Evolutionary conservation across 208 protist genomes (phyloP).

Genomic region (Angomonas ambiguus): DNA sequence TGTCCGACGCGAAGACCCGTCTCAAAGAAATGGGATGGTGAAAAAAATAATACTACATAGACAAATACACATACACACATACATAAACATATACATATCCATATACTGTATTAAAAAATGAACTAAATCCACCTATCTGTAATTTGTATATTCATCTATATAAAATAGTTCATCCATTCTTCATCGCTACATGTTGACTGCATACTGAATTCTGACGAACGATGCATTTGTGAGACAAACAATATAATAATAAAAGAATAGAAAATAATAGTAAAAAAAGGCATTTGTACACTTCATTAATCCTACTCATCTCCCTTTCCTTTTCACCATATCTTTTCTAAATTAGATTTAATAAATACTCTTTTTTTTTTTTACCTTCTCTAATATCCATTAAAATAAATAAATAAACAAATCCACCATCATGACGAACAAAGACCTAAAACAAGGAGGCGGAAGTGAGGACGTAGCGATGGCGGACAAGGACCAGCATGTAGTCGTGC

Average conservation of each 20-base stretch:
- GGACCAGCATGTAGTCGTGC: neutral
- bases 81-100: too few species aligned
- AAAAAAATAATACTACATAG: neutral
- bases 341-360: neutral
- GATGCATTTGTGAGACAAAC: too few species aligned
- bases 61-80: neutral
- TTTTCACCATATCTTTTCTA: neutral
- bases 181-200: too few species aligned
- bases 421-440: neutral
- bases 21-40: neutral
- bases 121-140: too few species aligned
- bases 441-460: neutral
- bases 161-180: too few species aligned
- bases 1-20: neutral
- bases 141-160: too few species aligned
- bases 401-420: neutral
- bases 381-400: neutral
- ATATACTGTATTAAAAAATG: too few species aligned
- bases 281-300: too few species aligned
- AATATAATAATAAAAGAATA: too few species aligned
- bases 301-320: neutral
- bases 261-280: too few species aligned
- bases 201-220: too few species aligned
- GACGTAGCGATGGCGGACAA: neutral
- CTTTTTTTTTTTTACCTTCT: neutral